phyloP scores from a whole-genome alignment of 192 early-diverging fungal genomes.

The Backusella circina region DNA sequence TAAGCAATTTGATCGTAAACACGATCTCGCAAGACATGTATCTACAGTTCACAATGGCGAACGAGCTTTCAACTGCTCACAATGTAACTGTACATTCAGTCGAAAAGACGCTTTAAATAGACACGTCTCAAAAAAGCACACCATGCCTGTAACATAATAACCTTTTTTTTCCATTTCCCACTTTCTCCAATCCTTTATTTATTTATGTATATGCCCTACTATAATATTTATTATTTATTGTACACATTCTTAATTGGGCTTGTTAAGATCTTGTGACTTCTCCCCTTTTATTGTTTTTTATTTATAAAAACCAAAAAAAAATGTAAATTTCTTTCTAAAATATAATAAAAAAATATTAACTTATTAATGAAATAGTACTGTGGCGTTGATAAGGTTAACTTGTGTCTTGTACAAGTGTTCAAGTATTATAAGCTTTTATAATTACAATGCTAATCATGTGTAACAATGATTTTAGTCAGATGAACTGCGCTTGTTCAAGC shows the following conservation, averaged over 20 bases:
- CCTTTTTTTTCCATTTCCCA: not conserved
- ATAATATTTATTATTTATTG: not conserved
- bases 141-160: not conserved
- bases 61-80: conserved; percentile 50
- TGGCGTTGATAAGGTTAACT: not conserved
- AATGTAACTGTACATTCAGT: conserved; percentile 54
- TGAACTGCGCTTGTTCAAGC: not conserved
- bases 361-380: not conserved
- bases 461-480: not conserved
- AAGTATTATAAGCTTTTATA: not conserved
- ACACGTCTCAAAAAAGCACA: conserved; percentile 29
- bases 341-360: not conserved
- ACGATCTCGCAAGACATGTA: conserved; percentile 72
- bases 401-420: not conserved
- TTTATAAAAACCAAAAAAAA: not conserved
- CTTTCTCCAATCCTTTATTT: not conserved
- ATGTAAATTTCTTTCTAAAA: not conserved
- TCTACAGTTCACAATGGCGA: conserved; percentile 60
- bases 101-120: conserved; percentile 68
- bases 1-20: conserved; percentile 71
- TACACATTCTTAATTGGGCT: not conserved
- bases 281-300: not conserved
- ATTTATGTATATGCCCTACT: not conserved
- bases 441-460: not conserved
- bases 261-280: not conserved